Evolutionary conservation across 1,139 yeast genomes (phyloP).

Genomic region (Geotrichum phurueaensis): DNA sequence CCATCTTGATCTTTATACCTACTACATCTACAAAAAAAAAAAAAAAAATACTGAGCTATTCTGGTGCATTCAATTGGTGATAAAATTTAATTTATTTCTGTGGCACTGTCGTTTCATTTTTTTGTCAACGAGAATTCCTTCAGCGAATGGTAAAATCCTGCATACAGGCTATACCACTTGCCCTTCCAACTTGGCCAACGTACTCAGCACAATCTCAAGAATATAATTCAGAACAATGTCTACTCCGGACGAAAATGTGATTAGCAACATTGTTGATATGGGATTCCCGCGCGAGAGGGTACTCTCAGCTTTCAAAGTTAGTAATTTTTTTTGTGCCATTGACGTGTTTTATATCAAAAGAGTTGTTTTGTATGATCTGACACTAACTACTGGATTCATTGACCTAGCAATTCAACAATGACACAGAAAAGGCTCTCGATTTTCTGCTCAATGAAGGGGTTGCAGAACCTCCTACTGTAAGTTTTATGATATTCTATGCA

Average conservation of each 20-base stretch:
- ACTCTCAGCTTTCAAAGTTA: background rate
- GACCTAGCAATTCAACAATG: background rate
- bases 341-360: too few relatives aligned
- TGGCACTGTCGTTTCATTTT: background rate
- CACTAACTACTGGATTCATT: background rate
- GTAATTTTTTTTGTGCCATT: background rate
- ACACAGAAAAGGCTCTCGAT: background rate
- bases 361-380: background rate
- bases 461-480: background rate
- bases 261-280: background rate
- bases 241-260: background rate
- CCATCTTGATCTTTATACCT: background rate
- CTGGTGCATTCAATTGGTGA: background rate
- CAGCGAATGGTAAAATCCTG: background rate
- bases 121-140: background rate
- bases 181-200: background rate
- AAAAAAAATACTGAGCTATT: background rate
- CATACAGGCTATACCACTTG: background rate
- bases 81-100: too few relatives aligned
- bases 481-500: background rate
- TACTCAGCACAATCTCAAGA: background rate
- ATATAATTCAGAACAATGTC: background rate
- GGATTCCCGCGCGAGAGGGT: background rate
- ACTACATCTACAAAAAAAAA: background rate
- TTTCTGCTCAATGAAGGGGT: background rate